Conservation (phyloP, 2,329 filamentous ascomycete species). For the Penicillium glabrum region DNA sequence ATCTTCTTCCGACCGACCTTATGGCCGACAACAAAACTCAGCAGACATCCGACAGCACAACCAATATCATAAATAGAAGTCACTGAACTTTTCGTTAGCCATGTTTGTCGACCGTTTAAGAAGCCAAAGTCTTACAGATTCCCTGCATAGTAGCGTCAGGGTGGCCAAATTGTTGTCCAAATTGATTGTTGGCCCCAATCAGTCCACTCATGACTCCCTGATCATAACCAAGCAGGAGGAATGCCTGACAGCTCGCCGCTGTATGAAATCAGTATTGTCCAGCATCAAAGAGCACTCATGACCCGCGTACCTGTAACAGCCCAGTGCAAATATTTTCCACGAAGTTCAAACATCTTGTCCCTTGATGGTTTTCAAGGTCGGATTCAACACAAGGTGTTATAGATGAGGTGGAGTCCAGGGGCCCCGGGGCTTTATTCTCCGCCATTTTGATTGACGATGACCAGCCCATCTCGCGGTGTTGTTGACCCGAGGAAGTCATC, state of each 20-base stretch:
- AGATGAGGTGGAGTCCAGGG: conserved; percentile 3
- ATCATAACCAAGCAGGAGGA: conserved; percentile 24
- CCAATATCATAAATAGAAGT: conserved; percentile 32
- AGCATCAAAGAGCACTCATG: background rate
- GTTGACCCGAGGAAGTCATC: conserved; percentile 6
- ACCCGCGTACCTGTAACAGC: conserved; percentile 17
- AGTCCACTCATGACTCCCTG: conserved; percentile 49
- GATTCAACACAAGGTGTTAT: background rate
- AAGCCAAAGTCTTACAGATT: conserved; percentile 15
- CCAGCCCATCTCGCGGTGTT: conserved; percentile 3
- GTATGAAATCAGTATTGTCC: background rate
- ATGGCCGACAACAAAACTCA: conserved; percentile 40
- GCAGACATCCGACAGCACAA: conserved; percentile 31
- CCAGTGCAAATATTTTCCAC: conserved; percentile 21
- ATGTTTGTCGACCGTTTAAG: background rate
- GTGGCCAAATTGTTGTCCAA: conserved; percentile 38
- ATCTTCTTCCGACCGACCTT: conserved; percentile 44
- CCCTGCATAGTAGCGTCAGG: conserved; percentile 41
- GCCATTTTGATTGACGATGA: conserved; percentile 1
- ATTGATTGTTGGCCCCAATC: conserved; percentile 45
- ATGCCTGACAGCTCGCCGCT: conserved; percentile 25
- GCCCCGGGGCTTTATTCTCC: background rate
- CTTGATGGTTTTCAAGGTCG: background rate
- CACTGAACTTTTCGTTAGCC: background rate
- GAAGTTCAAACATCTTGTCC: conserved; percentile 12